Conservation (phyloP, 2,329 filamentous ascomycete species). For the Cercospora janseana region DNA sequence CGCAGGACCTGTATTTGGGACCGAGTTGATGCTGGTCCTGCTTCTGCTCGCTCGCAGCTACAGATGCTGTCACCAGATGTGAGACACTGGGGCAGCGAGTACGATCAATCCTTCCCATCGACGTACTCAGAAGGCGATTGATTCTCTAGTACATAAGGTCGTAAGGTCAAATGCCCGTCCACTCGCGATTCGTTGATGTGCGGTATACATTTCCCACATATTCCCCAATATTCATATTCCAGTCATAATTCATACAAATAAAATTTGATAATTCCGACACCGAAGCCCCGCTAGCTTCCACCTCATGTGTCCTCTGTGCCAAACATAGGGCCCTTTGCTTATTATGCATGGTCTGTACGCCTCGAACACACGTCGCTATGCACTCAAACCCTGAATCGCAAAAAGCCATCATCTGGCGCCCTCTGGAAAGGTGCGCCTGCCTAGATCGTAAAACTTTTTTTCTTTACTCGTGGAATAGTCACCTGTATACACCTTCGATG, state of each 20-base stretch:
- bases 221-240: slow-evolving; percentile 13
- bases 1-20: no score
- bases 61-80: no score
- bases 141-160: no score
- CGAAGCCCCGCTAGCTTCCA: not conserved
- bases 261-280: slow-evolving; percentile 3
- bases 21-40: no score
- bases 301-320: no score
- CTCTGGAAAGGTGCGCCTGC: not conserved
- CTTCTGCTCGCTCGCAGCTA: no score
- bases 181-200: no score
- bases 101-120: no score
- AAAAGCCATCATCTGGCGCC: not conserved
- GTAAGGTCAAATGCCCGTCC: no score
- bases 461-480: slow-evolving; percentile 12
- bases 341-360: slow-evolving; percentile 1
- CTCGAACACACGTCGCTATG: slow-evolving; percentile 4
- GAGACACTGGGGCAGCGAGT: no score
- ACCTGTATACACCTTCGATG: slow-evolving; percentile 20
- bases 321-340: no score
- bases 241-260: slow-evolving; percentile 16
- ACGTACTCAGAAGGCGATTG: no score
- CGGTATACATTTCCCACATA: not conserved
- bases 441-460: not conserved
- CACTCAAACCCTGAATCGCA: not conserved